These are phyloP conservation scores for Backusella tuberculispora DNA, from an alignment of 192 early-diverging fungal genomes.

Conservation along the genomic window DNA sequence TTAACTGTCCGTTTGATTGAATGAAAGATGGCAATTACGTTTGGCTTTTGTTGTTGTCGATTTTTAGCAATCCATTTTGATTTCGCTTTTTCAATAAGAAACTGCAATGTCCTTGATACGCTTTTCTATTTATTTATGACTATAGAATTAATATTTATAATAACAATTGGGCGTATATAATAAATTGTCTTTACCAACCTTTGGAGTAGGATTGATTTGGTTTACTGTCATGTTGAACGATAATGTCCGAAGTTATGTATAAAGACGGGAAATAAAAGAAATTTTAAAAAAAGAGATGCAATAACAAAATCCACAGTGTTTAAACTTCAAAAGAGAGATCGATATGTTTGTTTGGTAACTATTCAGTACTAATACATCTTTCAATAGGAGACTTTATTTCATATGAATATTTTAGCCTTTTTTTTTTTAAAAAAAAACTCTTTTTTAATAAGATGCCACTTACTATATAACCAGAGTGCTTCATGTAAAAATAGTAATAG, in stretches of 20 bases:
- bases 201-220: background rate
- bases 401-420: no score
- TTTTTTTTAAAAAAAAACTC: no score
- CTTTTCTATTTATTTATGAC: background rate
- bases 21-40: background rate
- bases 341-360: background rate
- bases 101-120: background rate
- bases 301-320: no score
- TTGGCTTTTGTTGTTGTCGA: background rate
- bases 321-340: background rate
- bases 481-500: no score
- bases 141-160: background rate
- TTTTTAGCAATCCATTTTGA: conserved; percentile 1
- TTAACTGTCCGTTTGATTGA: background rate
- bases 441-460: no score
- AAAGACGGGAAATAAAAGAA: conserved; percentile 5
- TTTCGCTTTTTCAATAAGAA: background rate
- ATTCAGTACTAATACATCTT: no score
- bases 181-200: background rate
- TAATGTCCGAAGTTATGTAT: background rate
- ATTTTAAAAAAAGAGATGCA: background rate
- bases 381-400: no score
- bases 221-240: background rate
- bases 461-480: no score
- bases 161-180: no score